phyloP scores from a whole-genome alignment of 345 rosid species.

The Eucalyptus rudis region DNA sequence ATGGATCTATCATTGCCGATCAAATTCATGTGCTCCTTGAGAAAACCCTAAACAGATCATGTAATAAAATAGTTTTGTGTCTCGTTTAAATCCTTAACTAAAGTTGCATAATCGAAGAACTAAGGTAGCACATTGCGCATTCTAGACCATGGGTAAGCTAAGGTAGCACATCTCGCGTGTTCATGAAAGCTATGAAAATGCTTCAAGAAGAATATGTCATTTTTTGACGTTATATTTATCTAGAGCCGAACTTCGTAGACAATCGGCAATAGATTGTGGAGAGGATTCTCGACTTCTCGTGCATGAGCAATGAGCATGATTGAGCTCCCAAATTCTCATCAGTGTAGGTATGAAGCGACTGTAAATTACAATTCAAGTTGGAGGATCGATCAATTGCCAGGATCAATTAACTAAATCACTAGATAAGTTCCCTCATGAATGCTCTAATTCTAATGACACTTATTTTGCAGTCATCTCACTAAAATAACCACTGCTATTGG shows the following conservation, averaged over 20 bases:
- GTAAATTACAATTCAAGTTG: background rate
- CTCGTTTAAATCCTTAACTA: background rate
- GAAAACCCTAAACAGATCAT: background rate
- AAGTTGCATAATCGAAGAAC: background rate
- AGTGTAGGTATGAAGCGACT: background rate
- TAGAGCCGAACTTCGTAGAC: accelerated
- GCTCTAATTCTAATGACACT: background rate
- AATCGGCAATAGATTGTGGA: background rate
- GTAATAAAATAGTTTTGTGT: background rate
- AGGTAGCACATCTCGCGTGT: background rate
- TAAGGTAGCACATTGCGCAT: background rate
- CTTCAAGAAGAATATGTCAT: background rate
- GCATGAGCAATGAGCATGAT: background rate
- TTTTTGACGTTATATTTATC: background rate
- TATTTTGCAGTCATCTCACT: background rate
- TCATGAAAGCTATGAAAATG: background rate
- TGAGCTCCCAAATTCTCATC: background rate
- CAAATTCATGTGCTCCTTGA: background rate
- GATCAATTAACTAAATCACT: background rate
- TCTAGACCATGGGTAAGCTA: background rate
- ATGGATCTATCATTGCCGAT: background rate
- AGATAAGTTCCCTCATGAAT: background rate
- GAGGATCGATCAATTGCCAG: background rate
- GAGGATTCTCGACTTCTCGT: background rate
- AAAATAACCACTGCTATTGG: background rate